phyloP scores from a whole-genome alignment of 2,329 filamentous ascomycete genomes.

The Fusarium odoratissimum region DNA sequence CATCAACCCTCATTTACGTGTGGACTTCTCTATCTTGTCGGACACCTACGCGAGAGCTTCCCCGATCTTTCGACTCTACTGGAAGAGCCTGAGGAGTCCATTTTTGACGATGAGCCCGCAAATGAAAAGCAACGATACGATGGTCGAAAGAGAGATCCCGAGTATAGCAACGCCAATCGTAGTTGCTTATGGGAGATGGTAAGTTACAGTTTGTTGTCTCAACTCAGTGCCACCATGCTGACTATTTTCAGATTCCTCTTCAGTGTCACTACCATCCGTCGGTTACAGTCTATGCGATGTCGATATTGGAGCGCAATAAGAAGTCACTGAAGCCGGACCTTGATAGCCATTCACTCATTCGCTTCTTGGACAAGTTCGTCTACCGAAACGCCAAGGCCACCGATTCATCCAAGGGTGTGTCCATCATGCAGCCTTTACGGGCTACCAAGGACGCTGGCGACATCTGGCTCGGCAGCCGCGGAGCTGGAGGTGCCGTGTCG shows the following conservation, averaged over 20 bases:
- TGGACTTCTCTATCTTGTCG: constrained; percentile 89
- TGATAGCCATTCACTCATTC: constrained; percentile 88
- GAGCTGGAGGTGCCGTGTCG: constrained; percentile 50
- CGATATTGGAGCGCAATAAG: constrained; percentile 74
- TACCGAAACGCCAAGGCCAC: constrained; percentile 90
- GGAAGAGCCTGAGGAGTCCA: constrained; percentile 80
- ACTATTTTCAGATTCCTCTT: constrained; percentile 48
- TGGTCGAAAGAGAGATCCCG: constrained; percentile 89
- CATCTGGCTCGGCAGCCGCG: constrained; percentile 66
- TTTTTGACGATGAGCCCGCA: constrained; percentile 69
- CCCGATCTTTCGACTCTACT: constrained; percentile 83
- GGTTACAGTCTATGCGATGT: constrained; percentile 83
- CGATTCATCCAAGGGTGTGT: constrained; percentile 76
- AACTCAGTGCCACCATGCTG: constrained; percentile 27
- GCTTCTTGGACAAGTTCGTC: constrained; percentile 98
- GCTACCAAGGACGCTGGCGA: constrained; percentile 64
- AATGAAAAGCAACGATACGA: constrained; percentile 71
- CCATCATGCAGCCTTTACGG: constrained; percentile 94
- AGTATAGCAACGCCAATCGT: constrained; percentile 91
- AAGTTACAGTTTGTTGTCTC: constrained; percentile 47
- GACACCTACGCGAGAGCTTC: constrained; percentile 82
- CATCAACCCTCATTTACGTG: constrained; percentile 95
- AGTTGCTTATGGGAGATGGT: constrained; percentile 95
- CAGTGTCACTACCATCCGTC: constrained; percentile 89
- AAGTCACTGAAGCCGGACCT: constrained; percentile 91